These are phyloP conservation scores for Chenopodium formosanum DNA, from an alignment of 148 eudicot genomes.

Conservation along the genomic window DNA sequence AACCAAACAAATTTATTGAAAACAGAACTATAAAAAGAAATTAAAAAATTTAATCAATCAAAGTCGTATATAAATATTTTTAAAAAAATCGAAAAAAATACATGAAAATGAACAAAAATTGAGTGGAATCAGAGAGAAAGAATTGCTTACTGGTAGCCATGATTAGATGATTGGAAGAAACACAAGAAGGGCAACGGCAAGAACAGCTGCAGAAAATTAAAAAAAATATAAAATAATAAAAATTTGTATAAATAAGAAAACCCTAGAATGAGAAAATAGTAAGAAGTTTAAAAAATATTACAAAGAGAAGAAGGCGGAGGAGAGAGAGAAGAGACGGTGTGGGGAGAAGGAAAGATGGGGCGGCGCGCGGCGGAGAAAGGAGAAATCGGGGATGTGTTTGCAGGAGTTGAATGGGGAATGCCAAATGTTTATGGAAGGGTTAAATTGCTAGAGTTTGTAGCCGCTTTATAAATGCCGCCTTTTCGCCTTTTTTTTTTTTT, in stretches of 20 bases:
- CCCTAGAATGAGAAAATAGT: neutral
- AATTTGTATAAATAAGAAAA: neutral
- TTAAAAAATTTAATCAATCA: no score
- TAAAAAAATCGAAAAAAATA: neutral
- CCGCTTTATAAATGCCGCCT: no score
- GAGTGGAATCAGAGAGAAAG: neutral
- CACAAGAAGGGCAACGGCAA: neutral
- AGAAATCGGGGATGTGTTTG: neutral
- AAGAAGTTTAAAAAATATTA: neutral
- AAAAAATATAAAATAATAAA: neutral
- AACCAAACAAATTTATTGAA: no score
- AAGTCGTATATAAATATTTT: neutral
- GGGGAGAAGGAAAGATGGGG: neutral
- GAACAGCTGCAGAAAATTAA: slow-evolving; percentile 18
- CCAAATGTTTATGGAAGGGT: no score
- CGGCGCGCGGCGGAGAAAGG: neutral
- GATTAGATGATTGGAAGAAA: slow-evolving; percentile 9
- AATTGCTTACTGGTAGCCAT: slow-evolving; percentile 27
- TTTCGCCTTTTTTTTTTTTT: no score
- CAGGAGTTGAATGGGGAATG: no score
- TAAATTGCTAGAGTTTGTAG: no score
- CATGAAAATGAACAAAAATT: neutral
- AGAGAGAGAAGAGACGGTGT: neutral
- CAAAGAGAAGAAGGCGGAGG: neutral
- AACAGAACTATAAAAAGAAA: no score